Base-by-base conservation (phyloP, 177 flowering plant species). In the Vitis hybrid region DNA sequence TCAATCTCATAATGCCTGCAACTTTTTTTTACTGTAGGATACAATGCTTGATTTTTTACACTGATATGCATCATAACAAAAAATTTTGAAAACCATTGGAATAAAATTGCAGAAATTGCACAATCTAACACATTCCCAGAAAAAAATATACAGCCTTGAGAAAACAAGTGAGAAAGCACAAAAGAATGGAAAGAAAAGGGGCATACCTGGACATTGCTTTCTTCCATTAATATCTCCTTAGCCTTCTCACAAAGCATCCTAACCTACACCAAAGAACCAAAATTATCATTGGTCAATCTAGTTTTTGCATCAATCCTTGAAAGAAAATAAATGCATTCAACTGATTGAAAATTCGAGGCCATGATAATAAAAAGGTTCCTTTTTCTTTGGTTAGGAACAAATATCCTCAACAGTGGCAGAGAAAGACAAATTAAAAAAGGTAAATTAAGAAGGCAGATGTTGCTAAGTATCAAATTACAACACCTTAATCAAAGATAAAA, bases 151-250 rank as follows among this genome's bases (percentile, higher is more conserved):
- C 13, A 60, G 12, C 48, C 21, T 51, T 50, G 11, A 68, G 51
- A 62, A 62, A n/a, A 17, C 48, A 19, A 18, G 14, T 60, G 55
- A 50, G 50, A 49, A 45, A 54, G 21, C 21, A 60, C 15, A 51
- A 60, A 62, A 48, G 66, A 26, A 26, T 26, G 30, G 30, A 3
- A 34, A 67, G 34, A 34, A 62, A 17, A 15, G 10, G 19, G 39
- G 32, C 65, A 61, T 23, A 91, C 99, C 99, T 93, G 99, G 52
- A 95, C 99, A 80, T 93, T 93, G 78, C 97, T 93, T 81, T 95
- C 99, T 56, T 88, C 90, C 99, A 93, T 93, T 66, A 95, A 67
- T 70, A 95, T 90, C 85, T 95, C 98, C 80, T 93, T 95, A 9
- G 99, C 97, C 82, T 93, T 93, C 54, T 90, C 99, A 65, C 98